Conservation (phyloP, 2,329 filamentous ascomycete genomes). For the Cytospora piceicola region DNA sequence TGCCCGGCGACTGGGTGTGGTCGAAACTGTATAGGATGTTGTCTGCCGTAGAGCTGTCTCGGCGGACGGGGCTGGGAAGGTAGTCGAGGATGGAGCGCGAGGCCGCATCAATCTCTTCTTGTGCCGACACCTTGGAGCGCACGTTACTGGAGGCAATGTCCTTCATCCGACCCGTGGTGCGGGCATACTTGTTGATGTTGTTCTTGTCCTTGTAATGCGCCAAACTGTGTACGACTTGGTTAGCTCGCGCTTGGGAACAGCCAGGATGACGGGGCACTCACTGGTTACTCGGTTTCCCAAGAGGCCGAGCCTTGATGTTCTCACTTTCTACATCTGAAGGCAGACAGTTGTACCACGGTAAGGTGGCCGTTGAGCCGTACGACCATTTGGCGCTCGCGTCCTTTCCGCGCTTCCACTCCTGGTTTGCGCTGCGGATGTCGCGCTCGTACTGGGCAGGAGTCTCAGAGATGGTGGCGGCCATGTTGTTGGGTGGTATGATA, state of each 20-base stretch:
- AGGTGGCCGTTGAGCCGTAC: slow-evolving; percentile 36
- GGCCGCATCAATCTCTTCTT: slow-evolving; percentile 44
- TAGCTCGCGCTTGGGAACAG: slow-evolving; percentile 12
- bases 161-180: slow-evolving; percentile 33
- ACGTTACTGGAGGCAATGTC: slow-evolving; percentile 38
- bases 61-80: slow-evolving; percentile 34
- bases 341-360: slow-evolving; percentile 5
- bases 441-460: slow-evolving; percentile 41
- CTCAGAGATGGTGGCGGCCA: slow-evolving; percentile 35
- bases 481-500: slow-evolving; percentile 23
- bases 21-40: slow-evolving; percentile 51
- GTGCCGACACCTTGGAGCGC: slow-evolving; percentile 41
- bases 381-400: slow-evolving; percentile 49
- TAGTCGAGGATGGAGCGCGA: slow-evolving; percentile 44
- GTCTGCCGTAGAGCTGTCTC: slow-evolving; percentile 38
- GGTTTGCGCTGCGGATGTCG: slow-evolving; percentile 49
- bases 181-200: slow-evolving; percentile 46
- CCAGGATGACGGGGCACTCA: slow-evolving; percentile 35
- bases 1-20: slow-evolving; percentile 43
- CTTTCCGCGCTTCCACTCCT: slow-evolving; percentile 50
- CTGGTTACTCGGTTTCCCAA: slow-evolving; percentile 38
- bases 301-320: slow-evolving; percentile 43
- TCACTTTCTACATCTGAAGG: slow-evolving; percentile 34
- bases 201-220: slow-evolving; percentile 34
- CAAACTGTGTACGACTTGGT: slow-evolving; percentile 24